A percentile compares a stretch with the other conserved stretches of the same genome.
Conservation (phyloP, 2,329 filamentous ascomycete genomes). For the Nemania abortiva region DNA sequence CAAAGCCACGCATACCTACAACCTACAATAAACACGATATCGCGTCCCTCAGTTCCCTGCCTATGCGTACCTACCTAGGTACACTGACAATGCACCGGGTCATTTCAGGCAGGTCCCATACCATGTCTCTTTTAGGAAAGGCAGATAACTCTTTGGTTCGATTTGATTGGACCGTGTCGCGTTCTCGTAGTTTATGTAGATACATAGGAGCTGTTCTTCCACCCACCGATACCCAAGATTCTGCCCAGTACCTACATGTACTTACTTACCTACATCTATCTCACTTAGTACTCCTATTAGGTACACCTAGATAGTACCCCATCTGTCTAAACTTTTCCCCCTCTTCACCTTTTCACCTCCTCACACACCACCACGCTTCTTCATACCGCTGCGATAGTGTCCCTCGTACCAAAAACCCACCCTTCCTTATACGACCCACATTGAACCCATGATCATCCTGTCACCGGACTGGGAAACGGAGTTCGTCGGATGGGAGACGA, state of each 20-base stretch:
- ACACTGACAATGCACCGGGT: background rate
- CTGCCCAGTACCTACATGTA: background rate
- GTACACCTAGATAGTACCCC: constrained; percentile 8
- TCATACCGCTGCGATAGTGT: background rate
- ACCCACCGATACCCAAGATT: no score
- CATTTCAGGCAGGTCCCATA: constrained; percentile 15
- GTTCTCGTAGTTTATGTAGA: background rate
- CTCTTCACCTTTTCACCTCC: constrained; percentile 20
- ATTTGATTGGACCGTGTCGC: constrained; percentile 20
- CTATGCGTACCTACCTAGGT: background rate
- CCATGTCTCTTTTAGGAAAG: constrained; percentile 20
- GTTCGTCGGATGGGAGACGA: constrained; percentile 10
- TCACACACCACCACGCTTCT: constrained; percentile 29
- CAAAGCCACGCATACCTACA: no score
- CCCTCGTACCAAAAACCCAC: constrained; percentile 7
- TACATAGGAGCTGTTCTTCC: no score
- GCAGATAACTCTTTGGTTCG: background rate
- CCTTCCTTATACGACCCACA: constrained; percentile 28
- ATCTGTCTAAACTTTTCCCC: background rate
- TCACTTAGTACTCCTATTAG: background rate
- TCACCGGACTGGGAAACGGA: constrained; percentile 35
- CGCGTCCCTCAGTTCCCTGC: background rate
- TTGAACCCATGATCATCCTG: constrained; percentile 32
- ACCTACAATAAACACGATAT: constrained; percentile 8
- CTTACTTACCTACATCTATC: background rate